phyloP scores from a whole-genome alignment of 306 rosid genomes.

The Crotalaria pallida region DNA sequence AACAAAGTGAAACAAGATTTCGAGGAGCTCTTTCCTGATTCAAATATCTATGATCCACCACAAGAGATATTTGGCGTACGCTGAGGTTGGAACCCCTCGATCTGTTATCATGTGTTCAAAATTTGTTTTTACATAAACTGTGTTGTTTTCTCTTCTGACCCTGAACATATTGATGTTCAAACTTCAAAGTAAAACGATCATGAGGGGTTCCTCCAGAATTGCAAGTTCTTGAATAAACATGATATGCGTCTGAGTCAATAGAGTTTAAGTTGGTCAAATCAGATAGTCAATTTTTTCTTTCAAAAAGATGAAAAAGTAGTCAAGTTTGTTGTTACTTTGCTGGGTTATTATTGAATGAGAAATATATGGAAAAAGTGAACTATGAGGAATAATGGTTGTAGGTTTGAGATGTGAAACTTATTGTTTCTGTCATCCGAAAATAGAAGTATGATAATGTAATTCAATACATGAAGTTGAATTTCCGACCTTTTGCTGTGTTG shows the following conservation, averaged over 20 bases:
- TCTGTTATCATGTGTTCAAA: not conserved
- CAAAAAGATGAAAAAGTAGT: not conserved
- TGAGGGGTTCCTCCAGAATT: conserved; percentile 1
- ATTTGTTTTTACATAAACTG: not conserved
- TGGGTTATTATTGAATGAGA: not conserved
- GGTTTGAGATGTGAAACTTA: not conserved
- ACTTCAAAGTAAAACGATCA: not conserved
- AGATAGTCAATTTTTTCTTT: not conserved
- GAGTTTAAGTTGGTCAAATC: not conserved
- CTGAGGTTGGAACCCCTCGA: conserved; percentile 43
- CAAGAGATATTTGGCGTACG: conserved; percentile 80
- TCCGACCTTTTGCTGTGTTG: not conserved
- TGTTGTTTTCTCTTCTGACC: not conserved
- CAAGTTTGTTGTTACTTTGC: not conserved
- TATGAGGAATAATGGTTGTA: not conserved
- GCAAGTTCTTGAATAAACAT: not conserved
- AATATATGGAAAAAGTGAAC: not conserved
- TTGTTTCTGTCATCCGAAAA: not conserved
- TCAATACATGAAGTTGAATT: not conserved
- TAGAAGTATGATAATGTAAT: not conserved
- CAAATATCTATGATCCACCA: conserved; percentile 76
- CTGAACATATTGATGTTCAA: not conserved
- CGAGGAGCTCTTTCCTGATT: conserved; percentile 92
- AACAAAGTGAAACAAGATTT: conserved; percentile 93
- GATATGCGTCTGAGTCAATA: not conserved